Base-by-base conservation (phyloP, 208 protist genomes). In the Strigomonas culicis region DNA sequence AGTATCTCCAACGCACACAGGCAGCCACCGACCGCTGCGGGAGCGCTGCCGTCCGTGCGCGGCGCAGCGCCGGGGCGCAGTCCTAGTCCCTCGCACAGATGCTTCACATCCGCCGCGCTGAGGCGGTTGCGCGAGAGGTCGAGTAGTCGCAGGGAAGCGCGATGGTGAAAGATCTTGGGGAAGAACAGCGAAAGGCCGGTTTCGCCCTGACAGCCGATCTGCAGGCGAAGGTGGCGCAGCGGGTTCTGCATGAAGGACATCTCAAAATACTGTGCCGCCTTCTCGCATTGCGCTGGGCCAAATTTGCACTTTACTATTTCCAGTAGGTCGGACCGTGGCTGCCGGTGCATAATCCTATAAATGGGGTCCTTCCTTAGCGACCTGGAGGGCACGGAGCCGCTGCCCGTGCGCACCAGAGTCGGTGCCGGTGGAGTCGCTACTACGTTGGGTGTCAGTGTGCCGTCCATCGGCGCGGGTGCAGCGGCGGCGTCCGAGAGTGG, bases 121-220 rank as follows among this genome's bases (percentile, higher is more conserved):
- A 96, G 68, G 28, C 74, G 55, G 59, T 96, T 96, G 65, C 90
- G 82, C 13, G 86, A 90, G 17, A 96, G 65, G 66, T 96, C 90
- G 25, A 96, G 69, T 24, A 76, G 66, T 25, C 86, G 82, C 53
- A 96, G 72, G 19, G 84, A 80, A 21, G 70, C 53, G 25, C 81
- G 68, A 66, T 96, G 86, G 27, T 74, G 62, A 3, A 77, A 66
- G 15, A 96, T 74, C 28, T 74, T 76, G 22, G 82, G 70, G 41
- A 89, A 86, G 51, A 96, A 89, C 41, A 85, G 72, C 32, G 86
- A 52, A 19, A 93, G 55, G 19, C 90, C 90, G 19, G 82, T 82
- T 17, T 78, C 50, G 4, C 68, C 75, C 66, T 83, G 72, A 63
- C 89, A 93, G 30, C 89, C 84, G 31, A 96, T 66, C 62, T 96